A percentile compares a stretch with the other conserved stretches of the same genome.
Evolutionary conservation across 1,284 basidiomycete genomes (phyloP).

Genomic region (Chalciporus sp.): DNA sequence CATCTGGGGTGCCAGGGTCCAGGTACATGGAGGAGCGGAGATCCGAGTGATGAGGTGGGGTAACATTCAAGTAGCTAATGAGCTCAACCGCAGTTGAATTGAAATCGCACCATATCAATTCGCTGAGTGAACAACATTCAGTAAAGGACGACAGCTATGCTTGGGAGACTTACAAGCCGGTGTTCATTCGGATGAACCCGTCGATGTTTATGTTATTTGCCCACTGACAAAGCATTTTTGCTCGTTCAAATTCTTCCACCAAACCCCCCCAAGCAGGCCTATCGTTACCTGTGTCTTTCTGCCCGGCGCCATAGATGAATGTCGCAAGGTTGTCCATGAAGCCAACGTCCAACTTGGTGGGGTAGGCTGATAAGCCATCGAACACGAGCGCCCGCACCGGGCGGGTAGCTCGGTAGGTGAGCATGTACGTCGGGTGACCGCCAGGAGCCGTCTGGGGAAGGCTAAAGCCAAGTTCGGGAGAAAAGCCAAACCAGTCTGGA

Average conservation of each 20-base stretch:
- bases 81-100: conserved; percentile 6
- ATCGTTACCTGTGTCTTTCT: conserved; percentile 3
- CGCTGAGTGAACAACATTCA: background rate
- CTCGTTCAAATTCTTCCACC: conserved; percentile 1
- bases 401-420: conserved; percentile 4
- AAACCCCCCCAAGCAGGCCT: conserved; percentile 1
- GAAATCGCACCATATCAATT: conserved; percentile 8
- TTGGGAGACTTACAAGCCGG: conserved; percentile 1
- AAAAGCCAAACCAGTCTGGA: conserved; percentile 3
- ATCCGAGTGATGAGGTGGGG: conserved; percentile 1
- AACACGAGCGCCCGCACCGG: background rate
- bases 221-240: conserved; percentile 4
- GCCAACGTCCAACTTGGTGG: conserved; percentile 2
- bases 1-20: conserved; percentile 5
- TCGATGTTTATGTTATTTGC: background rate
- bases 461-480: conserved; percentile 5
- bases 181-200: conserved; percentile 8
- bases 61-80: conserved; percentile 6
- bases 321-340: conserved; percentile 1
- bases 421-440: background rate
- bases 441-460: conserved; percentile 3
- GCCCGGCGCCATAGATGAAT: conserved; percentile 2
- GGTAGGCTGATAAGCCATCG: conserved; percentile 1
- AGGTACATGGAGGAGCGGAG: background rate
- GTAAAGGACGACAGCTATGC: background rate